A percentile compares a stretch with the other conserved stretches of the same genome.
Evolutionary conservation across 164 flowering plant species (phyloP).

Genomic region (Brasenia schreberi): DNA sequence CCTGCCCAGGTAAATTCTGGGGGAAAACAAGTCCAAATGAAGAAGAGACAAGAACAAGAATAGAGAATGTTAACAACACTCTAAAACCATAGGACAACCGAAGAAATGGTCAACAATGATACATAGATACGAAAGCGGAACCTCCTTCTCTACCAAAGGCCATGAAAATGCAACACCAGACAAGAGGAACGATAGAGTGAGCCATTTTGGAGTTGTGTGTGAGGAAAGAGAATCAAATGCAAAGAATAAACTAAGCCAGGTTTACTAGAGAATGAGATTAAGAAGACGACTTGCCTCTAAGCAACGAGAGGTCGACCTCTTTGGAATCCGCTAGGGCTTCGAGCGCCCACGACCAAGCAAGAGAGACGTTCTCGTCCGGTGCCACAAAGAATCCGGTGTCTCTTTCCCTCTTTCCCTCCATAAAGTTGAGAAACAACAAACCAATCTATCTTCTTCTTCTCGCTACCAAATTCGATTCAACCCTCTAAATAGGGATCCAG

Average conservation of each 20-base stretch:
- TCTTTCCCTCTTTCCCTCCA: not conserved
- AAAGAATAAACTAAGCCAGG: no score
- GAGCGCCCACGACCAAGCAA: slow-evolving; percentile 6
- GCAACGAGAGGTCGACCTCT: not conserved
- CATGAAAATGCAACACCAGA: no score
- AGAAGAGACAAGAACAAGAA: not conserved
- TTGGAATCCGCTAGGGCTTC: slow-evolving; percentile 6
- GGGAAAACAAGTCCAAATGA: not conserved
- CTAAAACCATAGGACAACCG: no score
- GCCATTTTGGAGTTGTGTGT: no score
- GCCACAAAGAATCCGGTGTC: not conserved
- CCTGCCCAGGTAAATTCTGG: not conserved
- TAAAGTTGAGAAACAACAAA: no score
- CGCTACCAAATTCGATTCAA: not conserved
- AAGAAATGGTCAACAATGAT: no score
- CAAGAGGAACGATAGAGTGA: no score
- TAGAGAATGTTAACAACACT: not conserved
- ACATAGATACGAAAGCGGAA: no score
- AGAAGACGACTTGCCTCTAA: slow-evolving; percentile 1
- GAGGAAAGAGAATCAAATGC: no score
- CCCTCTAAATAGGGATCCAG: no score
- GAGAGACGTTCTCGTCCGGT: not conserved
- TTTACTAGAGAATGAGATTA: not conserved
- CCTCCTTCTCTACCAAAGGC: no score
- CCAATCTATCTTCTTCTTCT: not conserved